phyloP scores from a whole-genome alignment of 2,329 filamentous ascomycete genomes.

The Sclerotinia borealis region DNA sequence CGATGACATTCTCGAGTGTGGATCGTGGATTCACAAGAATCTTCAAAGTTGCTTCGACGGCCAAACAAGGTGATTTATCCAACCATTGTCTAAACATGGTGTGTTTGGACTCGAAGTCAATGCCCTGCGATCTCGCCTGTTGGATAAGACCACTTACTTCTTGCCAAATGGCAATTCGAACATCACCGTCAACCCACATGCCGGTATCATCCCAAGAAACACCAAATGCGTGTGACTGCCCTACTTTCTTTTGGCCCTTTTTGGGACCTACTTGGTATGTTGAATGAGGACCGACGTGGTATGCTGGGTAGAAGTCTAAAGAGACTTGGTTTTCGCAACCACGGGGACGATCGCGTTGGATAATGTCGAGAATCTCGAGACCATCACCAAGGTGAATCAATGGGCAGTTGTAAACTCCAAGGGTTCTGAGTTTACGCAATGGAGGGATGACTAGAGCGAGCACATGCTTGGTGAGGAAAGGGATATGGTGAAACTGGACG shows the following conservation, averaged over 20 bases:
- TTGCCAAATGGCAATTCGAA: constrained; percentile 23
- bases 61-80: constrained; percentile 22
- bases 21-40: constrained; percentile 9
- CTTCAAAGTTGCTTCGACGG: constrained; percentile 20
- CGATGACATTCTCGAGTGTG: constrained; percentile 11
- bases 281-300: constrained; percentile 12
- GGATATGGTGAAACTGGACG: constrained; percentile 27
- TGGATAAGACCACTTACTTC: constrained; percentile 17
- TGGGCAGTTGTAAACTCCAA: constrained; percentile 29
- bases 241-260: neutral
- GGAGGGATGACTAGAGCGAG: constrained; percentile 25
- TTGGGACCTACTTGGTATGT: constrained; percentile 15
- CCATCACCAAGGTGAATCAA: constrained; percentile 26
- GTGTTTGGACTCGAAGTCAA: constrained; percentile 17
- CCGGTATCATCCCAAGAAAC: constrained; percentile 28
- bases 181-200: constrained; percentile 2
- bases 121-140: constrained; percentile 18
- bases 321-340: constrained; percentile 21
- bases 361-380: constrained; percentile 22
- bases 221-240: constrained; percentile 20
- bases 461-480: constrained; percentile 22
- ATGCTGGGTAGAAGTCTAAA: constrained; percentile 28
- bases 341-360: constrained; percentile 19
- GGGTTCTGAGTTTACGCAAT: constrained; percentile 22
- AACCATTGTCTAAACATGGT: constrained; percentile 27